Evolutionary conservation across 108 stramenopile genomes (phyloP).

Genomic region (Seminavis robusta): DNA sequence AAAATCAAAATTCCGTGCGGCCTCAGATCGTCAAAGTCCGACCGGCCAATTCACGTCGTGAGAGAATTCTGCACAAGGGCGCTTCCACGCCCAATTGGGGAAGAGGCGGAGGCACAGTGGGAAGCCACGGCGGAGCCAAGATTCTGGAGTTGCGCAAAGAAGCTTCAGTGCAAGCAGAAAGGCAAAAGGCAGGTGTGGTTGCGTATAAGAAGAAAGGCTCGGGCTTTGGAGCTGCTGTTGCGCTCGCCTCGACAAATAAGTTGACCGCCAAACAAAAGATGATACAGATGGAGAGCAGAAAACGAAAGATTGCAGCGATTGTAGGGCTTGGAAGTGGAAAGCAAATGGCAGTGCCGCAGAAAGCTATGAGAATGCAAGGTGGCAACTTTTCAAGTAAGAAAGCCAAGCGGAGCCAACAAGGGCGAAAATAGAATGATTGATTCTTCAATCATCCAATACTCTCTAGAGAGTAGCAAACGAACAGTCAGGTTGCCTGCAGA

Average conservation of each 20-base stretch:
- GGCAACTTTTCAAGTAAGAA: background rate
- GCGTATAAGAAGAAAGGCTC: too few species aligned
- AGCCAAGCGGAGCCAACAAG: background rate
- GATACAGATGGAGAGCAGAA: background rate
- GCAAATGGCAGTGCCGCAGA: slow-evolving; percentile 3
- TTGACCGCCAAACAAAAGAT: background rate
- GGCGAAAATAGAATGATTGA: background rate
- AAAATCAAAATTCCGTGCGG: slow-evolving; percentile 35
- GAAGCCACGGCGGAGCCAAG: slow-evolving; percentile 1
- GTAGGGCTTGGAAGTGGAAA: background rate
- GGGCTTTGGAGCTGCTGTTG: slow-evolving; percentile 40
- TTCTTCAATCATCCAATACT: background rate
- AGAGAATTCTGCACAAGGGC: slow-evolving; percentile 30
- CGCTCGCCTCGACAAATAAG: slow-evolving; percentile 21
- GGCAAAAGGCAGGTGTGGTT: too few species aligned
- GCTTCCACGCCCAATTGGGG: too few species aligned
- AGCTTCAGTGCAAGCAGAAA: too few species aligned
- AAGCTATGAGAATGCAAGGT: background rate
- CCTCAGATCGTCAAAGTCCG: slow-evolving; percentile 62
- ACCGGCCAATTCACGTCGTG: slow-evolving; percentile 27
- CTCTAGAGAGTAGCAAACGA: background rate
- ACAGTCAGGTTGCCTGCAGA: background rate
- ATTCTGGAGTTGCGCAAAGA: slow-evolving; percentile 29
- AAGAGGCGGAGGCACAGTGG: background rate
- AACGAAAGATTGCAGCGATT: background rate